phyloP scores from a whole-genome alignment of 2,329 filamentous ascomycete species.

The Diplocarpon rosae region DNA sequence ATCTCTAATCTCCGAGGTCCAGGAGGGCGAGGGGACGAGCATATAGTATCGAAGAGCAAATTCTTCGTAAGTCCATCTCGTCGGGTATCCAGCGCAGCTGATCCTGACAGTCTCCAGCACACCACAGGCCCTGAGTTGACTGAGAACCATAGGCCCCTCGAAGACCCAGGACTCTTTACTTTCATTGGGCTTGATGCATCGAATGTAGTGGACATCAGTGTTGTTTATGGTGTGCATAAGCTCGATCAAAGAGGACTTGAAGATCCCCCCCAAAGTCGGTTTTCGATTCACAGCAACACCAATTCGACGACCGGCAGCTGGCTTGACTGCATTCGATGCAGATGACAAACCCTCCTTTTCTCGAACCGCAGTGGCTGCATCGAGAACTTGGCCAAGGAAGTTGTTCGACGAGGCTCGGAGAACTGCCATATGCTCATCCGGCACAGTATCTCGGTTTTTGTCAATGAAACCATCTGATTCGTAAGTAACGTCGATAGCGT shows the following conservation, averaged over 20 bases:
- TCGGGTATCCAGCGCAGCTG: constrained; percentile 93
- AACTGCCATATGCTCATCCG: constrained; percentile 95
- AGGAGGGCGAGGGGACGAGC: constrained; percentile 78
- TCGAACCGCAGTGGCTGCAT: constrained; percentile 73
- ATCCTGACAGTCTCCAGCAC: constrained; percentile 97
- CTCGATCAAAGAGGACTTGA: constrained; percentile 96
- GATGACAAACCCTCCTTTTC: constrained; percentile 71
- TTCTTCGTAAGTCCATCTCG: constrained; percentile 97
- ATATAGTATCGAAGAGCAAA: constrained; percentile 98
- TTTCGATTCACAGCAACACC: constrained; percentile 91
- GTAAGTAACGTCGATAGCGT: constrained; percentile 95
- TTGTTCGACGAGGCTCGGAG: constrained; percentile 72
- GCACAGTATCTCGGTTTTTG: constrained; percentile 97
- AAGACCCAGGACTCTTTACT: constrained; percentile 96
- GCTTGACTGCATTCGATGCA: constrained; percentile 62
- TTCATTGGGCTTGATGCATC: constrained; percentile 98
- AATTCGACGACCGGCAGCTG: constrained; percentile 72
- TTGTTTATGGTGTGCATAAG: constrained; percentile 97
- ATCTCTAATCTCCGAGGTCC: constrained; percentile 86
- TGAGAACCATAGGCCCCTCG: constrained; percentile 96
- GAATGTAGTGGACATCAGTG: constrained; percentile 97
- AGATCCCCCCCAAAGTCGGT: constrained; percentile 93
- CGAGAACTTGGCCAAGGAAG: constrained; percentile 76
- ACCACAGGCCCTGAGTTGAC: constrained; percentile 94
- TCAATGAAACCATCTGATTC: constrained; percentile 99